A percentile compares a stretch with the other conserved stretches of the same genome.
Evolutionary conservation across 2,329 filamentous ascomycete species (phyloP).

Genomic region (Didymellaceae sp.): DNA sequence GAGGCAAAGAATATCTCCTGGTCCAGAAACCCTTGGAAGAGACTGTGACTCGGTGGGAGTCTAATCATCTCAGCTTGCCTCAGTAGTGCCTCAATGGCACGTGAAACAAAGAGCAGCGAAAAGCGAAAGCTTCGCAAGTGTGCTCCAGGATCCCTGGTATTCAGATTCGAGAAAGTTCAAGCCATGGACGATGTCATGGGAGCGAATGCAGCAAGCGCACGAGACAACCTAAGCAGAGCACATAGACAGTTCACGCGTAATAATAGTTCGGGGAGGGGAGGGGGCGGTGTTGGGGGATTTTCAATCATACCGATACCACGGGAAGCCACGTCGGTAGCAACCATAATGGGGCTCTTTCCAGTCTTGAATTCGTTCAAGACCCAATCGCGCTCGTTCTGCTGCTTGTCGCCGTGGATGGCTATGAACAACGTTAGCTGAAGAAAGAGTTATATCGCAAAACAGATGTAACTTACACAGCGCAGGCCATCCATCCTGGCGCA

Average conservation of each 20-base stretch:
- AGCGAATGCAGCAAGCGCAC: slow-evolving; percentile 73
- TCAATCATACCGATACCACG: slow-evolving; percentile 99
- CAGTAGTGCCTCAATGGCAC: slow-evolving; percentile 70
- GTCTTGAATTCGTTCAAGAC: slow-evolving; percentile 99
- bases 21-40: slow-evolving; percentile 72
- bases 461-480: slow-evolving; percentile 76
- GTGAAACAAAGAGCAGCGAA: slow-evolving; percentile 75
- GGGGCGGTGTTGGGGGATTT: slow-evolving; percentile 57
- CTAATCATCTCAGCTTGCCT: slow-evolving; percentile 81
- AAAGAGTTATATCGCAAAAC: background rate
- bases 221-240: slow-evolving; percentile 92
- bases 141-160: slow-evolving; percentile 85
- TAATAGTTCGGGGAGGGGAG: slow-evolving; percentile 51
- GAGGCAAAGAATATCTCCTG: slow-evolving; percentile 63
- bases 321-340: slow-evolving; percentile 98
- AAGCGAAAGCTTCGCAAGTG: slow-evolving; percentile 73
- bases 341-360: slow-evolving; percentile 99
- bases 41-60: slow-evolving; percentile 71
- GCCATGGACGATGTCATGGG: slow-evolving; percentile 92
- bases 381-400: slow-evolving; percentile 99
- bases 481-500: slow-evolving; percentile 97
- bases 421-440: slow-evolving; percentile 47
- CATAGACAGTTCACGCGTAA: slow-evolving; percentile 68
- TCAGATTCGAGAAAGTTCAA: slow-evolving; percentile 83
- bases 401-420: slow-evolving; percentile 99